Conservation (phyloP, 495 filamentous ascomycete species). For the Aspergillus olivimuriae region DNA sequence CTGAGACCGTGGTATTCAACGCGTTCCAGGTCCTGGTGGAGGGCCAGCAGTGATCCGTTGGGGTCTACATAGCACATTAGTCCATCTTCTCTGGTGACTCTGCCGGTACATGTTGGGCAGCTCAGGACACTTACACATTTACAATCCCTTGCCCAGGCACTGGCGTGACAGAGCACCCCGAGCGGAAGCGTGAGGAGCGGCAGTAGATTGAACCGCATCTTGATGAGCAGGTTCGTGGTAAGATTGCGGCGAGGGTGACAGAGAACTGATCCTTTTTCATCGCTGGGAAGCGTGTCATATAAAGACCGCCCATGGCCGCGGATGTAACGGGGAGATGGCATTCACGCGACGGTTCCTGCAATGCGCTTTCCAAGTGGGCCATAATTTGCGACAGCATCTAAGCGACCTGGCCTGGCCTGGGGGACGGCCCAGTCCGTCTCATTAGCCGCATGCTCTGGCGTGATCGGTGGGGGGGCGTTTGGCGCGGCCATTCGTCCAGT, state of each 20-base stretch:
- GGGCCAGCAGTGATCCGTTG: constrained; percentile 38
- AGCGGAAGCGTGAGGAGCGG: constrained; percentile 1
- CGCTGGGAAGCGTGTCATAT: no score
- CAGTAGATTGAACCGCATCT: background rate
- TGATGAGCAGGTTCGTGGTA: background rate
- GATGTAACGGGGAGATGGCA: no score
- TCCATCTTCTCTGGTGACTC: no score
- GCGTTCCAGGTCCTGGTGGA: constrained; percentile 25
- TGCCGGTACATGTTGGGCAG: no score
- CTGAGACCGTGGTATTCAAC: constrained; percentile 40
- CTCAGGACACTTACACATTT: constrained; percentile 10
- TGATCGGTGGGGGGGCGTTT: background rate
- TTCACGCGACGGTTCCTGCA: no score
- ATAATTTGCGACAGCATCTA: no score
- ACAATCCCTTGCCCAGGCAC: constrained; percentile 1
- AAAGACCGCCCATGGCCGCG: no score
- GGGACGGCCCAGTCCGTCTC: no score
- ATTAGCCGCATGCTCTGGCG: background rate
- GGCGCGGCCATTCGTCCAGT: background rate
- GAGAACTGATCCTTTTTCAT: no score
- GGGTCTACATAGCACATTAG: constrained; percentile 15
- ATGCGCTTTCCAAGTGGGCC: no score
- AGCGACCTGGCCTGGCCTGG: no score
- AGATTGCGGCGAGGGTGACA: no score
- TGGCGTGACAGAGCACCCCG: background rate